Evolutionary conservation across 2,329 filamentous ascomycete genomes (phyloP).

Genomic region (Verticillium isaacii): DNA sequence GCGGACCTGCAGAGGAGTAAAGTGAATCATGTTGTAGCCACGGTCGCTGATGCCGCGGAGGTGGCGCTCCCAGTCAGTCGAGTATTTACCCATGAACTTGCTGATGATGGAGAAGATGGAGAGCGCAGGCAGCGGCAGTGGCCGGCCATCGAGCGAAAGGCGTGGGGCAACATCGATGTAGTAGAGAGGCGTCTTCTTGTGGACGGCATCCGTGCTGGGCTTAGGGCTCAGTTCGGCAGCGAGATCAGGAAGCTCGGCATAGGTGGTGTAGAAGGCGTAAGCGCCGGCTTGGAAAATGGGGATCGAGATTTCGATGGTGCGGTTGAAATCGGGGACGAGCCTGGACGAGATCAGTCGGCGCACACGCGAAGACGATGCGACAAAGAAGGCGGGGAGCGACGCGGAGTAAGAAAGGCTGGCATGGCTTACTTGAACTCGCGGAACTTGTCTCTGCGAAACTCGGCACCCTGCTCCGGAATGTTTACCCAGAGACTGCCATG

Average conservation of each 20-base stretch:
- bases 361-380: neutral
- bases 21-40: conserved; percentile 99
- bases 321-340: conserved; percentile 87
- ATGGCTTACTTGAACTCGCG: conserved; percentile 85
- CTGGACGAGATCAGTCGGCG: conserved; percentile 36
- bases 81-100: conserved; percentile 96
- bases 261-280: conserved; percentile 92
- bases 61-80: conserved; percentile 85
- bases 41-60: conserved; percentile 81
- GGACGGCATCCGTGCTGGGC: conserved; percentile 41
- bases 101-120: conserved; percentile 92
- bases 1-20: conserved; percentile 86
- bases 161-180: conserved; percentile 92
- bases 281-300: conserved; percentile 79
- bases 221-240: conserved; percentile 48
- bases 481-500: conserved; percentile 97
- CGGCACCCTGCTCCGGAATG: conserved; percentile 70
- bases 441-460: conserved; percentile 76
- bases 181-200: conserved; percentile 69
- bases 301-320: conserved; percentile 83
- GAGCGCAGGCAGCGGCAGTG: conserved; percentile 78
- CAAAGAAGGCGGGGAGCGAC: neutral
- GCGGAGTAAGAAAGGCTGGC: too few relatives aligned
- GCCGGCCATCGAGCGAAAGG: conserved; percentile 67
- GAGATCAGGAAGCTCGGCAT: conserved; percentile 78